Base-by-base conservation (phyloP, 345 rosid genomes). In the Hibiscus tridactylites region DNA sequence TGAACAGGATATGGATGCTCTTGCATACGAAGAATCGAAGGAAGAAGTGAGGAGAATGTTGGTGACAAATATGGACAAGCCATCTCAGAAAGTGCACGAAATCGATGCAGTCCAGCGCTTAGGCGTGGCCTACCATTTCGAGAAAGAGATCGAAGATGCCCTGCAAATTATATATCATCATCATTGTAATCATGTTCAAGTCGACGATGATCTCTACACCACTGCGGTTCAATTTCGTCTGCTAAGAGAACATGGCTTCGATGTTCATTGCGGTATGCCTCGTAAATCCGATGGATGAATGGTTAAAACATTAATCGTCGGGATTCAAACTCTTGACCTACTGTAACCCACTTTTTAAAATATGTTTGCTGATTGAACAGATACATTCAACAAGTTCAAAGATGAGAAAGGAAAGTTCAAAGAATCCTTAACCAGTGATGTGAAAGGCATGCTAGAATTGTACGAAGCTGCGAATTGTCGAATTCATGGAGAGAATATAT, bases 81-180 rank as follows among this genome's bases (percentile, higher is more conserved):
- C 5, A 2, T 10, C n/a, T 4, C 52, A 3, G 2, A 12, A 47
- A 2, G 15, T 47, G 52, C 52, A 12, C n/a, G 16, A 0, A 47
- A 47, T 47, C 16, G 52, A 47, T 11, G 52, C 52, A 3, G 52
- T 47, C 26, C 83, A 77, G 31, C 70, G 75, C 31, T 10, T 82
- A 12, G 83, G 82, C 1, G 71, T 81, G 9, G 65, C 64, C 2
- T 78, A 79, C 28, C 71, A 78, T 24, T 80, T 83, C 16, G 74
- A 68, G 28, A 28, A 47, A 47, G n/a, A 47, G 52, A 11, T 47
- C 0, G 52, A 47, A 12, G 16, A 47, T 11, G 52, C 16, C 16
- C 3, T 47, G 9, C 16, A 47, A 3, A 12, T 12, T 11, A 12
- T 47, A 47, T 12, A 47, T 12, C 16, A 47, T 47, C n/a, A 12